Base-by-base conservation (phyloP, 495 filamentous ascomycete species). In the Rhypophila decipiens region DNA sequence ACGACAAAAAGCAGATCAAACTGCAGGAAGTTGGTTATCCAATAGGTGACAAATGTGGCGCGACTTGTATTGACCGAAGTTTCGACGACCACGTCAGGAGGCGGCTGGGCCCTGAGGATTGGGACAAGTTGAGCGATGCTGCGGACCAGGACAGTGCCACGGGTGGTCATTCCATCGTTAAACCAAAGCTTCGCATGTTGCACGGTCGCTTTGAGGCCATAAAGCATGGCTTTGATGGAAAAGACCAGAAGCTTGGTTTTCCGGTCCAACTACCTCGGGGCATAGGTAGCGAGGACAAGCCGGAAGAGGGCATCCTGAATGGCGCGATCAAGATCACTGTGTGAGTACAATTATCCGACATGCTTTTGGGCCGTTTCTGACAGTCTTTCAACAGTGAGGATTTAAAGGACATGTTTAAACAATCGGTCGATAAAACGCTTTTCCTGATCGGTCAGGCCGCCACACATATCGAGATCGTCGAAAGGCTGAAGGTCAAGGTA, bases 211-310 rank as follows among this genome's bases (percentile, higher is more conserved):
- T 67, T 29, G 53, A 63, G 33, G 37, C 42, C 5, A 53, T 60
- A 45, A 67, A 67, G 54, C 56, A 59, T 34, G 24, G 24, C 2
- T 65, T 58, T 36, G 51, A 47, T 20, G 61, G 59, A 7, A 51
- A 45, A 11, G 52, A 60, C 8, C 44, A 42, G 9, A 51, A 52
- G 15, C 46, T 62, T 10, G 48, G 42, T 2, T 44, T 24, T 13
- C 47, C 53, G 0, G 42, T 56, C 7, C 46, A 50, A 20, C 24
- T 59, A 17, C 52, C 52, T 17, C 56, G 51, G 20, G 43, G 42
- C 10, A 44, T 50, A n/a, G 45, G 24, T 39, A 46, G 33, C 0
- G 24, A 23, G 12, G 51, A 47, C 12, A 46, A 54, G 27, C 31
- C 42, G 2, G 51, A 38, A 3, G 38, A 29, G 10, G 54, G 53